Evolutionary conservation across 495 filamentous ascomycete species (phyloP).

Genomic region (Penicillium flavigenum): DNA sequence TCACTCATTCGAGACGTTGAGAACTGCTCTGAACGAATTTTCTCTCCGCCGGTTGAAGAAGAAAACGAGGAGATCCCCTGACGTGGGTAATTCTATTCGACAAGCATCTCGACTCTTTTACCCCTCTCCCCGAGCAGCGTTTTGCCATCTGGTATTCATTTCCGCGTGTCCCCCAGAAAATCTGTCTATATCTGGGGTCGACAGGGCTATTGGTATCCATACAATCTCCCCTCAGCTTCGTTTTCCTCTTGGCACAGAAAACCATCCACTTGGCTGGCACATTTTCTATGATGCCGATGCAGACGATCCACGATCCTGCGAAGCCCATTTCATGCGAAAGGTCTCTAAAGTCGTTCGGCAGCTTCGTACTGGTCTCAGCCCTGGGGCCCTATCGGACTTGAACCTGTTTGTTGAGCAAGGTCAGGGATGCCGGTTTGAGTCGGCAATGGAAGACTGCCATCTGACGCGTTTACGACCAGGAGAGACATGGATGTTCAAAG

Average conservation of each 20-base stretch:
- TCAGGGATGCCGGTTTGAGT: conserved; percentile 18
- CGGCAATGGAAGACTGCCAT: conserved; percentile 8
- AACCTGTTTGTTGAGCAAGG: conserved; percentile 15
- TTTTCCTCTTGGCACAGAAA: conserved; percentile 14
- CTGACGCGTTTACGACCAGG: conserved; percentile 24
- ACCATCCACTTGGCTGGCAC: conserved; percentile 24
- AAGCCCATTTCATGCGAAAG: conserved; percentile 21
- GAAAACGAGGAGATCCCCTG: background rate
- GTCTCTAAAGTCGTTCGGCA: conserved; percentile 24
- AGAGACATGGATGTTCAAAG: conserved; percentile 26
- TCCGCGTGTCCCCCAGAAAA: conserved; percentile 14
- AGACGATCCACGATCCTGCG: conserved; percentile 4
- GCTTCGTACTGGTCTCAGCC: conserved; percentile 26
- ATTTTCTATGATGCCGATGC: conserved; percentile 19
- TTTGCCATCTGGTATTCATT: conserved; percentile 28
- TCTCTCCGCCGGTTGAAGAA: conserved; percentile 9
- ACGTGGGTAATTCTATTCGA: conserved; percentile 16
- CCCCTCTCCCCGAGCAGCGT: conserved; percentile 16
- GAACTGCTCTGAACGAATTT: conserved; percentile 16
- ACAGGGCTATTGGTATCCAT: conserved; percentile 28
- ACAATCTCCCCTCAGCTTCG: conserved; percentile 24
- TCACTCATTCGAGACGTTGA: conserved; percentile 20
- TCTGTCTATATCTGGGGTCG: conserved; percentile 18
- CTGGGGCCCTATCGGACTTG: conserved; percentile 21
- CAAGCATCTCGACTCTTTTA: conserved; percentile 18